Evolutionary conservation across 2,329 filamentous ascomycete species (phyloP), one percentile per base, ranked within the genome.

Genomic region (Aspergillus fijiensis): DNA sequence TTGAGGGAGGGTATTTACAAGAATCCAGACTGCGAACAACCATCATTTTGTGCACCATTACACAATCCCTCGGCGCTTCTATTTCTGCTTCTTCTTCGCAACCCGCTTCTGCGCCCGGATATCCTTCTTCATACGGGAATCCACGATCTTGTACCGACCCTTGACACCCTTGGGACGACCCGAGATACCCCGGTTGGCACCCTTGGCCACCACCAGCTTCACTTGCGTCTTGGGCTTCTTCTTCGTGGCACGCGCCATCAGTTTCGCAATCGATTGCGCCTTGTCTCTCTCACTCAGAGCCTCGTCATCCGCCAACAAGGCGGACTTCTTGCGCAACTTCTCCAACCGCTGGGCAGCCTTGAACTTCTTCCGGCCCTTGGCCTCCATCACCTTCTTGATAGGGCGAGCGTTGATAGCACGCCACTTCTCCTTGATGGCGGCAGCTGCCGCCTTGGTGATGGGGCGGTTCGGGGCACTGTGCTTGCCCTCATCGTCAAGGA

Each of bases 371-470:
- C 95, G 85, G 39, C 93, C 94, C 79, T 96, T 93, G 25, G 95
- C 95, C 79, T 99, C 95, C 68, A 91, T 89, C 33, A 99, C 95
- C 82, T 99, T 99, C 85, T 99, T 99, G 85, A 98, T 98, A 0
- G 95, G 95, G 33, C 95, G 87, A 7, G 94, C 95, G 74, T 99
- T 98, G 69, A 96, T 85, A 0, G 95, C 93, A 33, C 94, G 89
- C 72, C 90, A 75, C 79, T 99, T 99, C 72, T 97, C 94, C 76
- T 95, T 93, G 81, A 99, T 97, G 2, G 95, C 95, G 14, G 86
- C 84, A 0, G 94, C 93, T 0, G 90, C 96, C 35, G 92, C 92
- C 69, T 95, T 95, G 54, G 89, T 92, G 70, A 96, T 94, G n/a
- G 95, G 96, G 60, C 91, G 89, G 65, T 95, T 88, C 1, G 85